A percentile compares a stretch with the other conserved stretches of the same genome.
phyloP scores from a whole-genome alignment of 352 stramenopile genomes.

The Phytophthora pluvialis region DNA sequence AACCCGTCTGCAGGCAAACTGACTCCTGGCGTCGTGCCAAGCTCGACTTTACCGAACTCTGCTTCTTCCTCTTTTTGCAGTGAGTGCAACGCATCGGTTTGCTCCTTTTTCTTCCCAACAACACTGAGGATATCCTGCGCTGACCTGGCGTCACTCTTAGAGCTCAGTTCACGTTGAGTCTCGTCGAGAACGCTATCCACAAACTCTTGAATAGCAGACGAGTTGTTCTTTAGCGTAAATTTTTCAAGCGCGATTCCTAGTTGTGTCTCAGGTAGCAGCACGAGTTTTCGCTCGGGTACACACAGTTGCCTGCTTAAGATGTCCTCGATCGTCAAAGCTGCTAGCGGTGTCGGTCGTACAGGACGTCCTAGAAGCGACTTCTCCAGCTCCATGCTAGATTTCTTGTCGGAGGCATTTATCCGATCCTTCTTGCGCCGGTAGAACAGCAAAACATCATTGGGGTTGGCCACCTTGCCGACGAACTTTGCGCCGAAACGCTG shows the following conservation, averaged over 20 bases:
- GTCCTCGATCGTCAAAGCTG: slow-evolving; percentile 80
- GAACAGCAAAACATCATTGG: slow-evolving; percentile 89
- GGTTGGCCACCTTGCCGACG: slow-evolving; percentile 87
- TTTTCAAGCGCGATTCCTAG: slow-evolving; percentile 77
- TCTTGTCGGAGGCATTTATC: slow-evolving; percentile 52
- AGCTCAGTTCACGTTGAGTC: slow-evolving; percentile 69
- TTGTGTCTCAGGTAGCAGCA: slow-evolving; percentile 76
- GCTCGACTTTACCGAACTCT: slow-evolving; percentile 17
- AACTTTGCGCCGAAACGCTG: slow-evolving; percentile 89
- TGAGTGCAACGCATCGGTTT: slow-evolving; percentile 55
- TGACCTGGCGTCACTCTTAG: slow-evolving; percentile 56
- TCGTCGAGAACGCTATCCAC: slow-evolving; percentile 70
- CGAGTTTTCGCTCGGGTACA: slow-evolving; percentile 68
- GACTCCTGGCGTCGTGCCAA: neutral
- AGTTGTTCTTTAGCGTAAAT: slow-evolving; percentile 85
- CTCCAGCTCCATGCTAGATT: slow-evolving; percentile 38
- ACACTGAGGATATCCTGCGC: slow-evolving; percentile 66
- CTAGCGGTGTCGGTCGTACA: slow-evolving; percentile 67
- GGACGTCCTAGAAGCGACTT: slow-evolving; percentile 46
- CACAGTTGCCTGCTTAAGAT: slow-evolving; percentile 73
- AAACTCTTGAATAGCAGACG: slow-evolving; percentile 81
- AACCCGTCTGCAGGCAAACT: slow-evolving; percentile 15
- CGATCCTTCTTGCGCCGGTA: slow-evolving; percentile 70
- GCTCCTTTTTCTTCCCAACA: slow-evolving; percentile 76
- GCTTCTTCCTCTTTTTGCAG: slow-evolving; percentile 60